Conservation (phyloP, 1,284 basidiomycete species). For the Cutaneotrichosporon curvatum region DNA sequence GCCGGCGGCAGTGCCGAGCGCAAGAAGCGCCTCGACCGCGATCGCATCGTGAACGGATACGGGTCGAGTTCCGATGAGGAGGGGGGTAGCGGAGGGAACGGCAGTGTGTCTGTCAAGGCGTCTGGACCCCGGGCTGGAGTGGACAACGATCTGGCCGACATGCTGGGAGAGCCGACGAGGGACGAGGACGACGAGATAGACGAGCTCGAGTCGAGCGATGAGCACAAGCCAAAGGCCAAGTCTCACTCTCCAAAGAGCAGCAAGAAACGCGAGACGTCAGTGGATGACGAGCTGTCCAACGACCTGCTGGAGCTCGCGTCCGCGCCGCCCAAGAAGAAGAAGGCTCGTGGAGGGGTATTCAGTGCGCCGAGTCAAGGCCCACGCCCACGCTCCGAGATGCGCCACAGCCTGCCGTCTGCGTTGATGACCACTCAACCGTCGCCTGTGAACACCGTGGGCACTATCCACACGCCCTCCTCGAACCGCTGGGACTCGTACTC, state of each 20-base stretch:
- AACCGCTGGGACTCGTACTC: slow-evolving; percentile 29
- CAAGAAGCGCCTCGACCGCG: slow-evolving; percentile 22
- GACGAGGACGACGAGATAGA: slow-evolving; percentile 26
- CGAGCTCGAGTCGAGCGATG: slow-evolving; percentile 28
- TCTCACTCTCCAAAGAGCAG: slow-evolving; percentile 11
- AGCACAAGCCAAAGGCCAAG: slow-evolving; percentile 5
- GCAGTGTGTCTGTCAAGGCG: slow-evolving; percentile 1
- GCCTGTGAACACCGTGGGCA: background rate
- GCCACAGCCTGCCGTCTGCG: slow-evolving; percentile 7
- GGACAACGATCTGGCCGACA: slow-evolving; percentile 25
- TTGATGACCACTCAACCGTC: background rate
- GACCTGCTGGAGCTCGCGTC: slow-evolving; percentile 36
- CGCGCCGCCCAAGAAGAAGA: slow-evolving; percentile 36
- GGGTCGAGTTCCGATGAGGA: slow-evolving; percentile 27
- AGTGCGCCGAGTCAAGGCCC: background rate
- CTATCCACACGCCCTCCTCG: background rate
- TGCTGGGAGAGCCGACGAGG: slow-evolving; percentile 17
- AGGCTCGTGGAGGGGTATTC: slow-evolving; percentile 3
- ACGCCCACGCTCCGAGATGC: slow-evolving; percentile 6
- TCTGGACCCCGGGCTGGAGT: slow-evolving; percentile 1
- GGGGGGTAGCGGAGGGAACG: slow-evolving; percentile 8
- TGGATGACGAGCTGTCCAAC: slow-evolving; percentile 28
- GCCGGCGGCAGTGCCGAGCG: slow-evolving; percentile 13
- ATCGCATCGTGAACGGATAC: slow-evolving; percentile 32
- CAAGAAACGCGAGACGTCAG: slow-evolving; percentile 25